Evolutionary conservation across 768 basidiomycete species (phyloP).

Genomic region (Phaffia tasmanica): DNA sequence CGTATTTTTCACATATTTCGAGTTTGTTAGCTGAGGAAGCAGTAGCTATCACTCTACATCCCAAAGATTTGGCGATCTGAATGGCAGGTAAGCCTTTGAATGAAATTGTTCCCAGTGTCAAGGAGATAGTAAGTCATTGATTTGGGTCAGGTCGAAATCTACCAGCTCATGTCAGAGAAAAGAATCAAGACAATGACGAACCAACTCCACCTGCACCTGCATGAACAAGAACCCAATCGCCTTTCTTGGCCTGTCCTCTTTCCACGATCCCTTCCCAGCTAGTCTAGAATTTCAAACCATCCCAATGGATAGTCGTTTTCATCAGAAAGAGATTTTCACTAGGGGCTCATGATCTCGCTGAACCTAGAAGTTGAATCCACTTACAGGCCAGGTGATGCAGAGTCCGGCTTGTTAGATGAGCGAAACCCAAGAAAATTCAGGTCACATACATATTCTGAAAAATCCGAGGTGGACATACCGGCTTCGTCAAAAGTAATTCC

Average conservation of each 20-base stretch:
- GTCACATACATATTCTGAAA: neutral
- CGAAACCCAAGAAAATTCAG: neutral
- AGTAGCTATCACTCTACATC: constrained; percentile 73
- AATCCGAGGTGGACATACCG: constrained; percentile 36
- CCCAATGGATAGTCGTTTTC: no score
- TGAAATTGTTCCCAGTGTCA: neutral
- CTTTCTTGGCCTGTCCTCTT: constrained; percentile 65
- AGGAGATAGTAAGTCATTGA: neutral
- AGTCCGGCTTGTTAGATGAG: neutral
- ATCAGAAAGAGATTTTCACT: no score
- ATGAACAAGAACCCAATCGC: constrained; percentile 84
- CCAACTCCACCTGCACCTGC: constrained; percentile 96
- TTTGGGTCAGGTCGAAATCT: no score
- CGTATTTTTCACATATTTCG: constrained; percentile 59
- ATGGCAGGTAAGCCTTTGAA: constrained; percentile 55
- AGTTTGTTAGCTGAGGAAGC: constrained; percentile 55
- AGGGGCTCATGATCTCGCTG: no score
- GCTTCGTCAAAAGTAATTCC: constrained; percentile 73
- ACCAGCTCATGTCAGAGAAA: neutral
- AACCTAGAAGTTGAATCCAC: no score
- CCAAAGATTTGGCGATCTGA: constrained; percentile 64
- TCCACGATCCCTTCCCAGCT: constrained; percentile 84
- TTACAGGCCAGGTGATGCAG: constrained; percentile 15
- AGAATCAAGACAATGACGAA: neutral
- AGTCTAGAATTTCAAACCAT: constrained; percentile 47